These are phyloP conservation scores for Trebouxiophyceae sp. DNA, from an alignment of 163 green algal genomes.

Conservation along the genomic window DNA sequence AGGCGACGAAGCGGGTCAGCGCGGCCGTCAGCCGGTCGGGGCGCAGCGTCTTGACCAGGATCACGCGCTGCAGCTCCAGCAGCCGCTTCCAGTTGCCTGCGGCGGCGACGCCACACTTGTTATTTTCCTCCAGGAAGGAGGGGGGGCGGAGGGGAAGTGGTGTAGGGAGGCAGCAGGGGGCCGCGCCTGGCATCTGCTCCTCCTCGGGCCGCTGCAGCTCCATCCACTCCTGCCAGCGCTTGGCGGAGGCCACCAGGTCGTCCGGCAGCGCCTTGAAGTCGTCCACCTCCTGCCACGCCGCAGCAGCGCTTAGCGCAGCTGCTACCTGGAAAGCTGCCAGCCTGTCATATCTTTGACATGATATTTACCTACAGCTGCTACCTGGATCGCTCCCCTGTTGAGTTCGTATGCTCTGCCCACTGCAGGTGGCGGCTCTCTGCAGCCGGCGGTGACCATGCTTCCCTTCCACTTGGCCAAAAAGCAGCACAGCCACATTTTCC, in stretches of 20 bases:
- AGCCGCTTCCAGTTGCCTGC: conserved; percentile 88
- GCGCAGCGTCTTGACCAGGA: conserved; percentile 75
- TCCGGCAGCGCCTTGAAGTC: conserved; percentile 75
- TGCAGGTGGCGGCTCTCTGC: no score
- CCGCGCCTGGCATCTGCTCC: conserved; percentile 65
- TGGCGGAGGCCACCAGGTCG: conserved; percentile 72
- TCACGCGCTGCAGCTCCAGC: conserved; percentile 74
- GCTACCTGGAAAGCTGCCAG: no score
- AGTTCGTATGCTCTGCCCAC: no score
- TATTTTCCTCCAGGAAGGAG: not conserved
- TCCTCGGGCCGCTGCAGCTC: conserved; percentile 81
- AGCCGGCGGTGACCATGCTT: no score
- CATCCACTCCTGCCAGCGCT: conserved; percentile 89
- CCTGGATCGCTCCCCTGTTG: no score
- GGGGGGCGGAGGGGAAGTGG: not conserved
- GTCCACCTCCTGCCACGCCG: no score
- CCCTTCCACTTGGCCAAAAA: no score
- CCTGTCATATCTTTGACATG: no score
- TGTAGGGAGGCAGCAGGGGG: not conserved
- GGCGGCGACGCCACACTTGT: not conserved
- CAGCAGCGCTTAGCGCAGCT: no score
- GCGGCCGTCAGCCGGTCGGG: conserved; percentile 79
- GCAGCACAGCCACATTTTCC: no score
- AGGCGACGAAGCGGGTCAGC: conserved; percentile 71
- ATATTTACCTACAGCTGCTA: no score